Base-by-base conservation (phyloP, 176 grass and related monocot species). In the Eleusine indica region DNA sequence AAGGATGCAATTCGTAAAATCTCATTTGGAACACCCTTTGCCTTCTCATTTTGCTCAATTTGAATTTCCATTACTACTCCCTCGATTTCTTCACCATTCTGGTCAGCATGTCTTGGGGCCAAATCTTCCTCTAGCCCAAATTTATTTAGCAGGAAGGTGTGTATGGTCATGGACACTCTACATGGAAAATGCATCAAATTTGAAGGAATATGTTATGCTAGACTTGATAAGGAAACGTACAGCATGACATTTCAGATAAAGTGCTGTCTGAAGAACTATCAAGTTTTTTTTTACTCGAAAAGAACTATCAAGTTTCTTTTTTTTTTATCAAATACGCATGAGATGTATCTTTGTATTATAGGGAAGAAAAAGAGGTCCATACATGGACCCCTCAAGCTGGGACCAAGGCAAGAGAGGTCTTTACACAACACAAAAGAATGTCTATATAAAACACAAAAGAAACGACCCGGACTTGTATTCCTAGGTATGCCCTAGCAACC, bases 21-120 rank as follows among this genome's bases (percentile, higher is more conserved):
- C 17, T 32, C 40, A 78, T 83, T 66, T 21, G 32, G 63, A 73
- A 12, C 43, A 71, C 13, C 9, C 18, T 71, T 80, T 64, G 16
- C 28, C 43, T 12, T 85, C 64, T 38, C 43, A 70, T 54, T 11
- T 1, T 73, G 42, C 6, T 56, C 17, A 16, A 52, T 52, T 76
- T 65, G 29, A 80, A n/a, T 64, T 76, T 81, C 4, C 21, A n/a
- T 1, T 78, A 38, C 65, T 70, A 28, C 3, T 43, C 41, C n/a
- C 39, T 68, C 3, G 16, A 35, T 54, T 51, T 43, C 21, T 84
- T 63, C 3, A 3, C 11, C 51, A 16, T 53, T 29, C 13, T 3
- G 49, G 3, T 51, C 49, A 52, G 14, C 13, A 12, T 2, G 7
- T 48, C 46, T 11, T 52, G 25, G 13, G 2, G 49, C 13, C 13